These are phyloP conservation scores for Phoenix dactylifera DNA, from an alignment of 176 grass and related monocot species.

Conservation along the genomic window DNA sequence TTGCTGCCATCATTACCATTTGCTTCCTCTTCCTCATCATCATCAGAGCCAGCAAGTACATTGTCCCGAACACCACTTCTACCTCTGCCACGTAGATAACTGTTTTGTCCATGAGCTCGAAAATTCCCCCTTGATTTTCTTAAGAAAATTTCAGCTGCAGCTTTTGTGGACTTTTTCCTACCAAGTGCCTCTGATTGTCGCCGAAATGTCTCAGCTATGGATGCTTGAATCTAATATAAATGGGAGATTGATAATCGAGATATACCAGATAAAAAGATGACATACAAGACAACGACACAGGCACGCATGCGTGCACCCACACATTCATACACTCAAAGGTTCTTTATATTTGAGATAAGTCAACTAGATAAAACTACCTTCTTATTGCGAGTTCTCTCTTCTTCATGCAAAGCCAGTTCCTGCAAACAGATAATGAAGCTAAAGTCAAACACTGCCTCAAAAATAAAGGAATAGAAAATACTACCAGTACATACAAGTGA, in stretches of 20 bases:
- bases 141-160: slow-evolving; percentile 29
- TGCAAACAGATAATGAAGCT: slow-evolving; percentile 18
- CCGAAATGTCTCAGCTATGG: slow-evolving; percentile 55
- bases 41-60: slow-evolving; percentile 32
- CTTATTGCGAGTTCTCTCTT: slow-evolving; percentile 59
- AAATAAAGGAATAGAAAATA: slow-evolving; percentile 13
- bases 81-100: slow-evolving; percentile 31
- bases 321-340: too few relatives aligned
- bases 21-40: slow-evolving; percentile 53
- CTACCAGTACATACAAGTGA: slow-evolving; percentile 14
- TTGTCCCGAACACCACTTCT: slow-evolving; percentile 27
- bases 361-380: slow-evolving; percentile 38
- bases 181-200: slow-evolving; percentile 57
- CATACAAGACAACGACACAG: too few relatives aligned
- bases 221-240: slow-evolving; percentile 71
- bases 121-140: slow-evolving; percentile 54
- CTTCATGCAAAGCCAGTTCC: slow-evolving; percentile 79
- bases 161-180: slow-evolving; percentile 55
- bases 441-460: slow-evolving; percentile 12
- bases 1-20: slow-evolving; percentile 48
- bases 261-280: slow-evolving; percentile 11
- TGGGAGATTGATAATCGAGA: slow-evolving; percentile 11
- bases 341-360: neutral
- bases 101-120: slow-evolving; percentile 21
- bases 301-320: too few relatives aligned